Evolutionary conservation across 2,329 filamentous ascomycete species (phyloP), one percentile per base, ranked within the genome.

Genomic region (Stagonosporopsis vannaccii): DNA sequence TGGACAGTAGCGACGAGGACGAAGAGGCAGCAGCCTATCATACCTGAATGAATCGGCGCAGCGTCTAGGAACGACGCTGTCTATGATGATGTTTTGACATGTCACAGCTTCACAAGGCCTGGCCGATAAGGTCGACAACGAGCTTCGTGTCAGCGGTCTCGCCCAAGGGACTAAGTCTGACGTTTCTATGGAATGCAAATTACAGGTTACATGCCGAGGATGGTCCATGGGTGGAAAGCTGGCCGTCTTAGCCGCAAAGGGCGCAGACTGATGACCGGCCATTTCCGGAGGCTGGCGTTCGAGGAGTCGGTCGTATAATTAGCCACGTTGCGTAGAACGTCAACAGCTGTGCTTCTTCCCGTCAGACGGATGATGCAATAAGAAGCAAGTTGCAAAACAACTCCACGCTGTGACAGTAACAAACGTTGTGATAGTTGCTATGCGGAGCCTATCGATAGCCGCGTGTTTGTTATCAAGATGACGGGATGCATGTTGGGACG

Each of bases 11-110:
- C 53, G 68, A 69, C 22, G 70, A 66, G 20, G 69, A 69, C 13
- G 62, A 63, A 48, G 66, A 69, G 32, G 68, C 61, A 47, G 72
- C 70, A 53, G 72, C 70, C 41, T 73, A 73, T 47, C 72, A 74
- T 63, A 71, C 65, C 48, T 75, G 65, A 73, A 39, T 28, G 47
- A 30, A 30, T 48, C 33, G 20, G 30, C n/a, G 19, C 30, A 33
- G 15, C 33, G 28, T 35, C 30, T 32, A 56, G 20, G 47, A 56
- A 48, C 42, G 32, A 32, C 37, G 30, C 15, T 47, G 48, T 43
- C 37, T 56, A 22, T 36, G 32, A 36, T 43, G 53, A 30, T 39
- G 47, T 49, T 35, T 13, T 32, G 39, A 47, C 60, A 64, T 43
- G 55, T 55, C 53, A 50, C 42, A 39, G 42, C 35, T 60, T 22